A percentile compares a stretch with the other conserved stretches of the same genome.
Conservation (phyloP, 2,329 filamentous ascomycete genomes). For the Pseudogymnoascus pannorum region DNA sequence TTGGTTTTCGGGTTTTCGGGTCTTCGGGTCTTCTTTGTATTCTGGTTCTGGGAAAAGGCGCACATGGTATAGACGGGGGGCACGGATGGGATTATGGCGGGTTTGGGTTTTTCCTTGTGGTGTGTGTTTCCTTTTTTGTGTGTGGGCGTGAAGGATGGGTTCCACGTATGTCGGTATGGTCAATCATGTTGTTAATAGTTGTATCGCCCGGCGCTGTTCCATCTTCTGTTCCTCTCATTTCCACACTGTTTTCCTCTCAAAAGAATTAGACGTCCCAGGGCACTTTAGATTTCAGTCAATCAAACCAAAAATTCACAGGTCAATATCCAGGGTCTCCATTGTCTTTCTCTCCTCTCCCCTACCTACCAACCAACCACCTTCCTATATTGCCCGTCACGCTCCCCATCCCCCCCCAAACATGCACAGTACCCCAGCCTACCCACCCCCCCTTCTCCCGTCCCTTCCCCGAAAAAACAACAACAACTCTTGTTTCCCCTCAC, state of each 20-base stretch:
- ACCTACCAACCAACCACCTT: too few relatives aligned
- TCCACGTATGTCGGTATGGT: neutral
- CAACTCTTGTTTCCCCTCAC: neutral
- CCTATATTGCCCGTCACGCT: too few relatives aligned
- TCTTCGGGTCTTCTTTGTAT: neutral
- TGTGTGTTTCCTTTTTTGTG: neutral
- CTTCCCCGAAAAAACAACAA: too few relatives aligned
- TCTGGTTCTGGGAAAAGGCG: neutral
- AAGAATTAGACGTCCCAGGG: slow-evolving; percentile 5
- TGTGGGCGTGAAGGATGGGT: neutral
- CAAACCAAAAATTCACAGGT: neutral
- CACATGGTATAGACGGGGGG: neutral
- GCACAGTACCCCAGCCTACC: too few relatives aligned
- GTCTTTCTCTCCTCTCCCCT: too few relatives aligned
- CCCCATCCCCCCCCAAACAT: too few relatives aligned
- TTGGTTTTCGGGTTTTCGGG: neutral
- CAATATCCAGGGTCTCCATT: neutral
- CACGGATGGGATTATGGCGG: neutral
- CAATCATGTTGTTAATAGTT: neutral
- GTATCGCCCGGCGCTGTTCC: neutral
- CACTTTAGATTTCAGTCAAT: neutral
- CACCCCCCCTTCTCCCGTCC: too few relatives aligned
- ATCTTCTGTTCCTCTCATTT: too few relatives aligned
- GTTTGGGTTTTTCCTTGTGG: neutral
- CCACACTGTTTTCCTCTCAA: neutral